These are phyloP conservation scores for Leccinum broughii DNA, from an alignment of 768 basidiomycete species.

Conservation along the genomic window DNA sequence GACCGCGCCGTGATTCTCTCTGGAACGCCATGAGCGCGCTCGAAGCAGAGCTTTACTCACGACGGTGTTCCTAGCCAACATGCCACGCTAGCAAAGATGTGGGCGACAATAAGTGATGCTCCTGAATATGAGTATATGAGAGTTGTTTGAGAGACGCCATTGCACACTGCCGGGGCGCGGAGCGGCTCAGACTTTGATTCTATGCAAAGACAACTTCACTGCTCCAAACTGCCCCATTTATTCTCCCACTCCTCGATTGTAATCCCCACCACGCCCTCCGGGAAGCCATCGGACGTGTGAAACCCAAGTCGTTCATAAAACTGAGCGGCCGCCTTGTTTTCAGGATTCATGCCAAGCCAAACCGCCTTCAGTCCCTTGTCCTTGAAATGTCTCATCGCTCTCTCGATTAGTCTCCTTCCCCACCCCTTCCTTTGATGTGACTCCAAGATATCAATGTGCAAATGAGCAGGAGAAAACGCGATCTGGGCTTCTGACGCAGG, in stretches of 20 bases:
- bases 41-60: neutral
- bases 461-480: conserved; percentile 67
- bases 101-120: no score
- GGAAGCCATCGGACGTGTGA: conserved; percentile 50
- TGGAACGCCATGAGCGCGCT: neutral
- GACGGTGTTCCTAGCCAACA: neutral
- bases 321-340: conserved; percentile 56
- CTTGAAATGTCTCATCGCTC: conserved; percentile 54
- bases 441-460: conserved; percentile 74
- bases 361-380: conserved; percentile 47
- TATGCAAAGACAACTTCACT: neutral
- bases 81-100: neutral
- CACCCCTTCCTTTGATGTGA: conserved; percentile 67
- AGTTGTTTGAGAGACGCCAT: no score
- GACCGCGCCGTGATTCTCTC: conserved; percentile 3
- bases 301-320: conserved; percentile 72
- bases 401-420: conserved; percentile 63
- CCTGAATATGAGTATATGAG: no score
- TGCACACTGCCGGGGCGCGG: neutral
- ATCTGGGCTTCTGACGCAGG: conserved; percentile 54
- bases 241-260: conserved; percentile 42
- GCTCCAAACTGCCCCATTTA: neutral
- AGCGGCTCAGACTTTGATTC: neutral
- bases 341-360: conserved; percentile 69
- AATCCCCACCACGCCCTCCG: conserved; percentile 54